phyloP scores from a whole-genome alignment of 208 protist species.

The Leishmania mexicana region DNA sequence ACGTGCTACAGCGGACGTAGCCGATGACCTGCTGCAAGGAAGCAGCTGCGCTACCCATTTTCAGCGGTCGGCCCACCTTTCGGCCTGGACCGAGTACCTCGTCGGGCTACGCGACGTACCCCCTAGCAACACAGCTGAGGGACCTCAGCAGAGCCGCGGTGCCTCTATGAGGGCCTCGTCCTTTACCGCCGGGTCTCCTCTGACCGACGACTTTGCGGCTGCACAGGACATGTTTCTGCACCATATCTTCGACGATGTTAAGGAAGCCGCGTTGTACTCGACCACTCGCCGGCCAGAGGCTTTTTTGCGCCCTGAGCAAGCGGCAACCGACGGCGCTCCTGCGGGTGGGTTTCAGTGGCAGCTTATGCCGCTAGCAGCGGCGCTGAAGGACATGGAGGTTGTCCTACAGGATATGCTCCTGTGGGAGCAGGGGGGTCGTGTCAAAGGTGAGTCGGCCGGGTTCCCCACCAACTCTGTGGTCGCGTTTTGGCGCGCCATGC shows the following conservation, averaged over 20 bases:
- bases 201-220: background rate
- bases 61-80: constrained; percentile 4
- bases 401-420: constrained; percentile 17
- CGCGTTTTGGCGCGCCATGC: constrained; percentile 28
- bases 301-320: constrained; percentile 12
- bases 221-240: constrained; percentile 5
- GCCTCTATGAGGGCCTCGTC: background rate
- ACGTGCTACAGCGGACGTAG: background rate
- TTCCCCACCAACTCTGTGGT: background rate
- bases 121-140: background rate
- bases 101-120: constrained; percentile 9
- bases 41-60: background rate
- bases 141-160: background rate
- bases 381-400: background rate
- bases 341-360: constrained; percentile 2
- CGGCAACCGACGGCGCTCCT: background rate
- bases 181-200: background rate
- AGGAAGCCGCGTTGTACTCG: constrained; percentile 22
- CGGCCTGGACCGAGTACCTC: constrained; percentile 29
- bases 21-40: background rate
- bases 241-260: constrained; percentile 27
- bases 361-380: constrained; percentile 6
- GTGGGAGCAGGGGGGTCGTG: background rate
- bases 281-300: constrained; percentile 4
- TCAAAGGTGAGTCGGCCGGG: background rate